Evolutionary conservation across 768 basidiomycete species (phyloP), one percentile per base, ranked within the genome.

Genomic region (Rhizopogon vinicolor): DNA sequence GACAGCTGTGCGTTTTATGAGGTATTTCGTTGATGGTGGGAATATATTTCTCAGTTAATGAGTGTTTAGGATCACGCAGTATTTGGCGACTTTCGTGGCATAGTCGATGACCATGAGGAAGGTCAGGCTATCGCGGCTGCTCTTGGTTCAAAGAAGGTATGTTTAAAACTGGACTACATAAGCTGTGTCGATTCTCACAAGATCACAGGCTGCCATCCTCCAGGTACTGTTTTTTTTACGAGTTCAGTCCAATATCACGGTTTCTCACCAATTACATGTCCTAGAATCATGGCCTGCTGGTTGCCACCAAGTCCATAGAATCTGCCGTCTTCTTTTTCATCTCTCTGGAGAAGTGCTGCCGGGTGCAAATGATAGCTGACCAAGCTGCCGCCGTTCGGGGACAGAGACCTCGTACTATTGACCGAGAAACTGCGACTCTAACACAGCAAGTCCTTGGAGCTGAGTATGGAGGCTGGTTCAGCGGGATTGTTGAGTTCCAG

Each of bases 401-500:
- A 14, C 19, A 37, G 19, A 49, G 3, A 37, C 19, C 19, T 2
- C 19, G 9, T 7, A 41, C 52, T 19, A 55, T 55, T 28, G 54
- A 60, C 51, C 57, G 56, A 7, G 68, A 65, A 53, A 66, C 70
- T 44, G 73, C 72, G 2, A 45, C 51, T 10, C 58, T 54, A 22
- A 70, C 67, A n/a, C 59, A 52, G 28, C 58, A 60, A 42, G 56
- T 53, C 3, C 65, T 67, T 16, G 72, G 73, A 6, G 61, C 58
- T 12, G 51, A 65, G 51, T 28, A 10, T 8, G 71, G 63, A 14
- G 75, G 75, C 7, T 75, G 71, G 74, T 74, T 75, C 63, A 68
- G 68, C 54, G 74, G 69, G 10, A 57, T 64, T 39, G 64, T 69
- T 39, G 72, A 76, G 59, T 75, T 75, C 59, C 64, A 70, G 52